These are phyloP conservation scores for Jackrogersella minutella DNA, from an alignment of 495 filamentous ascomycete species.

Conservation along the genomic window DNA sequence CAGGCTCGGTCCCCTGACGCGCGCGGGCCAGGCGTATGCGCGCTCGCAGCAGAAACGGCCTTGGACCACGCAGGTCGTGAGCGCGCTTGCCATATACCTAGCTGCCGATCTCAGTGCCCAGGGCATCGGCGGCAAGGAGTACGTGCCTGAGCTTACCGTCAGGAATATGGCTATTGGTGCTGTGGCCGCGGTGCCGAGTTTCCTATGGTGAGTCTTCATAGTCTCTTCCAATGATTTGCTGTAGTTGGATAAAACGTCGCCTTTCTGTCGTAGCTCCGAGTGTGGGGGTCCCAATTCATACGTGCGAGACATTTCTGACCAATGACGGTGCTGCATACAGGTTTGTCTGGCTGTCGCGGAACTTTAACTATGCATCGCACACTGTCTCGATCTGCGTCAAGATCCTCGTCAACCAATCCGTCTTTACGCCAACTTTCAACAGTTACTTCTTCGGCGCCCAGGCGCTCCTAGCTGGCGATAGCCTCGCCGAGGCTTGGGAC, in stretches of 20 bases:
- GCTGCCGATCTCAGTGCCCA: constrained; percentile 85
- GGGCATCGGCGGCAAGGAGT: constrained; percentile 63
- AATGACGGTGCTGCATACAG: constrained; percentile 46
- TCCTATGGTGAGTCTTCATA: constrained; percentile 69
- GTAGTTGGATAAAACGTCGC: not conserved
- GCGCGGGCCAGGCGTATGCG: constrained; percentile 73
- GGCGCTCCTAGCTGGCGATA: constrained; percentile 65
- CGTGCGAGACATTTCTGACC: not conserved
- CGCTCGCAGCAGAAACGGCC: constrained; percentile 74
- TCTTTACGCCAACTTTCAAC: constrained; percentile 89
- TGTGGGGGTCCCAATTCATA: not conserved
- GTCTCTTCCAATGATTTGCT: not conserved
- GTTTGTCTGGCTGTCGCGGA: constrained; percentile 81
- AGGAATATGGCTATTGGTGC: constrained; percentile 78
- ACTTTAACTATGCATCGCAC: constrained; percentile 83
- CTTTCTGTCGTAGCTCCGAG: not conserved
- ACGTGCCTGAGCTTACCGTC: constrained; percentile 74
- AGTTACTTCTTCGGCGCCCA: constrained; percentile 93
- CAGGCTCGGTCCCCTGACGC: constrained; percentile 63
- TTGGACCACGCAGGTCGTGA: constrained; percentile 78
- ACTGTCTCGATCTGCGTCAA: constrained; percentile 74
- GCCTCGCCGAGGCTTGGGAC: constrained; percentile 67
- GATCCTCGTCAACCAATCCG: constrained; percentile 79
- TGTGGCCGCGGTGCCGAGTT: constrained; percentile 75
- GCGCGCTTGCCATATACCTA: constrained; percentile 78